Evolutionary conservation across 371 early-diverging fungal species (phyloP).

Genomic region (Entomophthora muscae): DNA sequence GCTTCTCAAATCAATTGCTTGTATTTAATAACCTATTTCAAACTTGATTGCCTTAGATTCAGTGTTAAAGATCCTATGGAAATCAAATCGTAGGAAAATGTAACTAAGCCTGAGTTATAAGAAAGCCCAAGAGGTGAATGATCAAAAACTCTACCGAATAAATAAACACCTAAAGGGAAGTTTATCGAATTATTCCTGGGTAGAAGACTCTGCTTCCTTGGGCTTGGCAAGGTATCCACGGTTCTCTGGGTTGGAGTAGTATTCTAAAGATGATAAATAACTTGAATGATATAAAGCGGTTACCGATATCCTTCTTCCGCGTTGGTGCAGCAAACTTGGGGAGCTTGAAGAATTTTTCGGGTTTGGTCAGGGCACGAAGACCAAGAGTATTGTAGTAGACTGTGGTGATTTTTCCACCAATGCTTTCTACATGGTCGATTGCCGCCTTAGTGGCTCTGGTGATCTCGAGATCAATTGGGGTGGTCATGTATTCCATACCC

Average conservation of each 20-base stretch:
- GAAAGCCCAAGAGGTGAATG: no score
- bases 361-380: conserved; percentile 58
- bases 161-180: no score
- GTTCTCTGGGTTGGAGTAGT: conserved; percentile 39
- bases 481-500: conserved; percentile 46
- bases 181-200: no score
- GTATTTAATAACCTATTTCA: no score
- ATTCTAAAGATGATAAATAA: conserved; percentile 16
- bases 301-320: conserved; percentile 36
- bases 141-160: no score
- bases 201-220: conserved; percentile 16
- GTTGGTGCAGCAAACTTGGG: conserved; percentile 42
- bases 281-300: conserved; percentile 7
- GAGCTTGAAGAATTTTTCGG: conserved; percentile 53
- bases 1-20: no score
- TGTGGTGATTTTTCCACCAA: conserved; percentile 68
- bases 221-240: conserved; percentile 46
- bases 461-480: conserved; percentile 63
- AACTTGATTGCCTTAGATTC: no score
- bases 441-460: conserved; percentile 66
- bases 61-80: no score
- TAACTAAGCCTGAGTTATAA: no score
- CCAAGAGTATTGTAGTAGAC: conserved; percentile 63
- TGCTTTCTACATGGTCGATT: conserved; percentile 60
- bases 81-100: no score